A percentile compares a stretch with the other conserved stretches of the same genome.
phyloP scores from a whole-genome alignment of 2,329 filamentous ascomycete genomes.

The Colletotrichum costaricense region DNA sequence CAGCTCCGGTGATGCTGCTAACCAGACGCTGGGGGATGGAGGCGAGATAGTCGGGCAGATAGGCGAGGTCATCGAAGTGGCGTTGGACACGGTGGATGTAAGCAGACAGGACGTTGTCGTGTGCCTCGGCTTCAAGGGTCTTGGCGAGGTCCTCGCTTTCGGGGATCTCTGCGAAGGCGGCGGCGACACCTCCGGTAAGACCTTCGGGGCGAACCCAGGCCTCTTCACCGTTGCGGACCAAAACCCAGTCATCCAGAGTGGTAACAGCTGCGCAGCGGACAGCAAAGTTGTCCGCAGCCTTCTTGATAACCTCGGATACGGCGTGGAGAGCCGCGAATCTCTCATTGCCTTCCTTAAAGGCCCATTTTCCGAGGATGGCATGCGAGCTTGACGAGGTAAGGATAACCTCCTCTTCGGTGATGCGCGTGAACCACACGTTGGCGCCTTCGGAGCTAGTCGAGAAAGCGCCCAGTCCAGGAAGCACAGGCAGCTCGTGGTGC shows the following conservation, averaged over 20 bases:
- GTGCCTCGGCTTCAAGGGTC: slow-evolving; percentile 86
- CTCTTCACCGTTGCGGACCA: slow-evolving; percentile 84
- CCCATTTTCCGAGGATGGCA: slow-evolving; percentile 81
- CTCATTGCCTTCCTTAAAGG: slow-evolving; percentile 58
- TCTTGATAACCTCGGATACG: slow-evolving; percentile 85
- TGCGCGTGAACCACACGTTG: slow-evolving; percentile 89
- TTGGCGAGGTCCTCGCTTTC: slow-evolving; percentile 80
- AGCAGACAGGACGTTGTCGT: slow-evolving; percentile 82
- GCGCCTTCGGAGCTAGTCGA: slow-evolving; percentile 81
- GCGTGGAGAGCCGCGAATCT: slow-evolving; percentile 69
- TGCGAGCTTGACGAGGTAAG: slow-evolving; percentile 83
- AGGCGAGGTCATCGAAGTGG: slow-evolving; percentile 81
- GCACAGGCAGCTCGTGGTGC: slow-evolving; percentile 81
- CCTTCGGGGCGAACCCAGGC: slow-evolving; percentile 88
- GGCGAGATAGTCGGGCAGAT: slow-evolving; percentile 79
- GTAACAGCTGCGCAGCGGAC: slow-evolving; percentile 80
- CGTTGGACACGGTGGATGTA: slow-evolving; percentile 89
- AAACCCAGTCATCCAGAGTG: slow-evolving; percentile 79
- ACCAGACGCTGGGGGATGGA: slow-evolving; percentile 76
- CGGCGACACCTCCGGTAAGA: slow-evolving; percentile 81
- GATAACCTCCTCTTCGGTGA: slow-evolving; percentile 79
- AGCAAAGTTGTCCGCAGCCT: slow-evolving; percentile 75
- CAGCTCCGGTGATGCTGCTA: slow-evolving; percentile 70
- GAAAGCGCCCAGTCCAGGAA: slow-evolving; percentile 79
- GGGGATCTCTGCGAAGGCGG: slow-evolving; percentile 82